Conservation (phyloP, 768 basidiomycete genomes). For the Agrocybe chaxingu region DNA sequence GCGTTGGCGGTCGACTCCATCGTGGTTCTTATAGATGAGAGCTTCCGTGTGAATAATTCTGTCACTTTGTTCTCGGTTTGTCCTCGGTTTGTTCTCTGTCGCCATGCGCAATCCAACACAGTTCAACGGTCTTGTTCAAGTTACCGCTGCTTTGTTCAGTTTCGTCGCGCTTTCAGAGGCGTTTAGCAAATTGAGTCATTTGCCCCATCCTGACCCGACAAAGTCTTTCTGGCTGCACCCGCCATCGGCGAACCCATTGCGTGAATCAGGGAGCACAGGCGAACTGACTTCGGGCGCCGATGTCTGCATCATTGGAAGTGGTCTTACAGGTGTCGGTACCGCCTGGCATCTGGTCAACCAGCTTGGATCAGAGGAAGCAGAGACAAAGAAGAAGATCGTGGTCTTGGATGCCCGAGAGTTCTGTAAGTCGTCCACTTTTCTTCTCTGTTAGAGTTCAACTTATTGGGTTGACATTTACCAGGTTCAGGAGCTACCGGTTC, state of each 20-base stretch:
- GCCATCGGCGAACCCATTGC: constrained; percentile 63
- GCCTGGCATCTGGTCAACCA: constrained; percentile 60
- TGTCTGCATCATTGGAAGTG: constrained; percentile 76
- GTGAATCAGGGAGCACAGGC: constrained; percentile 62
- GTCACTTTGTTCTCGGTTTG: no score
- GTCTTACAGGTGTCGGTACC: constrained; percentile 72
- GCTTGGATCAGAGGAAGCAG: constrained; percentile 4
- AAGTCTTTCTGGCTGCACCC: constrained; percentile 71
- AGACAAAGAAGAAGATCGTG: constrained; percentile 40
- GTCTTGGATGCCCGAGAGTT: constrained; percentile 85
- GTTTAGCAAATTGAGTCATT: no score
- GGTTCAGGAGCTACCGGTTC: constrained; percentile 78
- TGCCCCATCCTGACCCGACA: constrained; percentile 44
- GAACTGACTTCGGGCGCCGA: constrained; percentile 59
- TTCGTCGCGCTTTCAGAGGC: no score
- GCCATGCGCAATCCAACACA: no score
- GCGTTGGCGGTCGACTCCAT: no score
- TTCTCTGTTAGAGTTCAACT: background rate
- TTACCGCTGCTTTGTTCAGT: no score
- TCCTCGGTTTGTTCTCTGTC: no score
- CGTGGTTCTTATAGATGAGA: no score
- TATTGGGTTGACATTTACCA: constrained; percentile 18
- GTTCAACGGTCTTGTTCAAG: no score
- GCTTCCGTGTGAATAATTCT: no score
- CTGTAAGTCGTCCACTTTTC: constrained; percentile 46